Base-by-base conservation (phyloP, 139 green algal genomes). In the Edaphochlamys debaryana region DNA sequence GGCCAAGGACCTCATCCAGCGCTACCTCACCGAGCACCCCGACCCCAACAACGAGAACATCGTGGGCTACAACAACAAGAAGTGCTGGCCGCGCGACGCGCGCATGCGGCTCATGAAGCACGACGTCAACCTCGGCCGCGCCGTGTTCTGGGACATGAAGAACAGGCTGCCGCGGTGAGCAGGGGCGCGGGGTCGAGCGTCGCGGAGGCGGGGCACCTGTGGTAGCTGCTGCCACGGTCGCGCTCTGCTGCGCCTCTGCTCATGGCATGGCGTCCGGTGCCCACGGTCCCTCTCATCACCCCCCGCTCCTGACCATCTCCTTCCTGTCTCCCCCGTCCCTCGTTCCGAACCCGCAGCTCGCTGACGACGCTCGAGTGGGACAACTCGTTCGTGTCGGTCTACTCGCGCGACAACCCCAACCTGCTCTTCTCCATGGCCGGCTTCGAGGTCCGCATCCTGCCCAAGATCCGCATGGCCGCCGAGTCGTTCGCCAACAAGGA, bases 21-120 rank as follows among this genome's bases (percentile, higher is more conserved):
- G 96, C 69, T 99, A 98, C 93, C 92, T 99, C 9, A 99, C 97
- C 23, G 97, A 99, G 95, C 95, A 99, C 90, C 97, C 97, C 0
- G 97, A 99, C 92, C 97, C 97, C 87, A 99, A 99, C 93, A 99
- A 99, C 86, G 97, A 99, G 86, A 99, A 99, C 93, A 98, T 99
- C 67, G 96, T 99, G 54, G 97, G 97, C 34, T 99, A 99, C 91
- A 99, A 99, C 94, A 99, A 99, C 93, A 86, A 86, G 60, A 98
- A 96, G 93, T 99, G 97, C 93, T 99, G 97, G 97, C 97, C 97
- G 41, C 91, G 97, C 32, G 97, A 99, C 86, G 95, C 97, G 32
- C 95, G 97, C 91, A 99, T 99, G 97, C 95, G 97, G 17, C 93
- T 99, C 17, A 99, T 99, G 97, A 99, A 99, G 94, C 97, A 99